These are phyloP conservation scores for Boletus tomentosulus DNA, from an alignment of 768 basidiomycete genomes.

Conservation along the genomic window DNA sequence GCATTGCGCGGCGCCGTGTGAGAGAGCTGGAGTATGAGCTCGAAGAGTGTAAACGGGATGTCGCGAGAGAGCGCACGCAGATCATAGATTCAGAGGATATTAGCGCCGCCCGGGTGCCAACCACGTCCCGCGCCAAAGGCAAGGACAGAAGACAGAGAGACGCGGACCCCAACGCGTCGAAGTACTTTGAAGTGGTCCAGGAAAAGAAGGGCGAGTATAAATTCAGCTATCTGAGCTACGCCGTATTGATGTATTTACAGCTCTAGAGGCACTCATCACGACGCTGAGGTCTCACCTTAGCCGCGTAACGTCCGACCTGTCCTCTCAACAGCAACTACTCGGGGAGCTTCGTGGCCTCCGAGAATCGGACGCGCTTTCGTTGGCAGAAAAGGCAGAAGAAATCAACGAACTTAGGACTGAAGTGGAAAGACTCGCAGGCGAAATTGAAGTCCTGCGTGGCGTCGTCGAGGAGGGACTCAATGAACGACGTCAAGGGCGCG, in stretches of 20 bases:
- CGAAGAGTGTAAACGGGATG: constrained; percentile 78
- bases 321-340: constrained; percentile 70
- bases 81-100: constrained; percentile 50
- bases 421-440: constrained; percentile 76
- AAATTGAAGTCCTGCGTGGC: constrained; percentile 82
- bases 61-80: constrained; percentile 62
- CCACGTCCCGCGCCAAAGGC: constrained; percentile 23
- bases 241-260: constrained; percentile 37
- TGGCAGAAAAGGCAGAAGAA: constrained; percentile 61
- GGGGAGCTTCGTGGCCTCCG: constrained; percentile 59
- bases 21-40: constrained; percentile 84
- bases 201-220: constrained; percentile 80
- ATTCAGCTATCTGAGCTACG: background rate
- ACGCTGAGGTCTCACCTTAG: constrained; percentile 72
- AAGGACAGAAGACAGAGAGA: constrained; percentile 33
- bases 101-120: constrained; percentile 14
- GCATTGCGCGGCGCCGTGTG: constrained; percentile 77
- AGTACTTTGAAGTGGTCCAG: constrained; percentile 76
- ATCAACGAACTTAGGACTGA: constrained; percentile 66
- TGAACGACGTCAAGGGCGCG: constrained; percentile 58
- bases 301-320: constrained; percentile 73
- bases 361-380: constrained; percentile 54
- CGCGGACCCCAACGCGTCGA: constrained; percentile 36
- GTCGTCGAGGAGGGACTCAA: constrained; percentile 85
- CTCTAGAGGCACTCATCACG: constrained; percentile 73